Percentiles rank a stretch among this genome's conserved stretches.
These are phyloP conservation scores for Aspergillus sojae DNA, from an alignment of 2,329 filamentous ascomycete species.

Conservation along the genomic window DNA sequence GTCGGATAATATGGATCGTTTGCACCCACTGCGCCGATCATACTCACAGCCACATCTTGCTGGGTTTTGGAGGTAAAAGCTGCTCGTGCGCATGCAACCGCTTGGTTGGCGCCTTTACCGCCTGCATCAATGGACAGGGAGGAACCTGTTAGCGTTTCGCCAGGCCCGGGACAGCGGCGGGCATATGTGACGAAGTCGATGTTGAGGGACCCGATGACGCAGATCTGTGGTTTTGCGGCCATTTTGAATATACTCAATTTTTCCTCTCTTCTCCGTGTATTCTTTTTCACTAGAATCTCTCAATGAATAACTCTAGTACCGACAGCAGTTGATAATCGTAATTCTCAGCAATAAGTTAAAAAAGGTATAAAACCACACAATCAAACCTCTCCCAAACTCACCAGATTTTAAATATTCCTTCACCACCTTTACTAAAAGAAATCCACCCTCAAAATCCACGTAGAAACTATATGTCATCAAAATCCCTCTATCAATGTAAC, in stretches of 20 bases:
- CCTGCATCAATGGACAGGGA: conserved; percentile 80
- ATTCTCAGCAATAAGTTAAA: not conserved
- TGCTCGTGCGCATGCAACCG: conserved; percentile 76
- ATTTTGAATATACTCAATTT: not conserved
- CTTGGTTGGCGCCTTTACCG: conserved; percentile 95
- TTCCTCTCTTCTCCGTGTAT: not conserved
- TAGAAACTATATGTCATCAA: not conserved
- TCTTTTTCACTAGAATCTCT: not conserved
- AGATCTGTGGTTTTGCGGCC: not conserved
- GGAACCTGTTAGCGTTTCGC: conserved; percentile 82
- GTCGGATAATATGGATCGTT: conserved; percentile 64
- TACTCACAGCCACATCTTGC: conserved; percentile 56
- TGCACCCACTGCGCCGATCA: conserved; percentile 72
- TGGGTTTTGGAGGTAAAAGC: conserved; percentile 12
- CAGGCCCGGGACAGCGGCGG: conserved; percentile 76
- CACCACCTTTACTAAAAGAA: not conserved
- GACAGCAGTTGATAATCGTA: not conserved
- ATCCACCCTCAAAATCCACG: not conserved
- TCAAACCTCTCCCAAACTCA: not conserved
- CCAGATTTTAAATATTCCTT: not conserved
- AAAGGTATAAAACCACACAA: not conserved
- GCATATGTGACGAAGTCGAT: conserved; percentile 90
- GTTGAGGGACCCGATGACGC: conserved; percentile 87
- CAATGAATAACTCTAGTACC: not conserved
- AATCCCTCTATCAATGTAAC: too few species aligned